Evolutionary conservation across 106 monocot genomes (phyloP), one percentile per base, ranked within the genome.

Genomic region (Hemerocallis citrina): DNA sequence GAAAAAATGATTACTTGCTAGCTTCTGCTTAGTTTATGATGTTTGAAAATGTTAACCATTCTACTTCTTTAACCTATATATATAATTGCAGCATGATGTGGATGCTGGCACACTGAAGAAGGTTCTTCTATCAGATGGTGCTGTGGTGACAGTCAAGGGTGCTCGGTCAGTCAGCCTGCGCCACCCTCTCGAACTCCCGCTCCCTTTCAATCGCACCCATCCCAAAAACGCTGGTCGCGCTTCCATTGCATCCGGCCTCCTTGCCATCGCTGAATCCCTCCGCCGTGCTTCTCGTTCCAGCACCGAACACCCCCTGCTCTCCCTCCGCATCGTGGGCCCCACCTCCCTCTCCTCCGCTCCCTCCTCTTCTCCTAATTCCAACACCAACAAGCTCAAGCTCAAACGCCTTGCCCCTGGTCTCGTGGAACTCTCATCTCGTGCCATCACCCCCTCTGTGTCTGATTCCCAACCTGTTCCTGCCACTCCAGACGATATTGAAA

Each of bases 31-130:
- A n/a, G n/a, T n/a, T n/a, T n/a, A n/a, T n/a, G n/a, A n/a, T n/a
- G n/a, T n/a, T n/a, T n/a, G n/a, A n/a, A n/a, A n/a, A n/a, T n/a
- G n/a, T n/a, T n/a, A n/a, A n/a, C n/a, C n/a, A n/a, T n/a, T n/a
- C n/a, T n/a, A n/a, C n/a, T n/a, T n/a, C n/a, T n/a, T n/a, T n/a
- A n/a, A n/a, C n/a, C n/a, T n/a, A n/a, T n/a, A n/a, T n/a, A n/a
- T 52, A 30, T 21, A 8, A 38, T n/a, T 64, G 54, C 79, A 98
- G 96, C 84, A 98, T 71, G 88, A 98, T 69, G 96, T 98, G 34
- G 91, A 98, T 41, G 96, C 96, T 11, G 96, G 96, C 14, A 71
- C 68, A 14, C 72, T 98, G 52, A 91, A 82, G 77, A 98, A 88
- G 62, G 96, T 98, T 45, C 30, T 92, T 14, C 74, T 98, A 24